A percentile compares a stretch with the other conserved stretches of the same genome.
Conservation (phyloP, 2,329 filamentous ascomycete species). For the Exserohilum rostratum region DNA sequence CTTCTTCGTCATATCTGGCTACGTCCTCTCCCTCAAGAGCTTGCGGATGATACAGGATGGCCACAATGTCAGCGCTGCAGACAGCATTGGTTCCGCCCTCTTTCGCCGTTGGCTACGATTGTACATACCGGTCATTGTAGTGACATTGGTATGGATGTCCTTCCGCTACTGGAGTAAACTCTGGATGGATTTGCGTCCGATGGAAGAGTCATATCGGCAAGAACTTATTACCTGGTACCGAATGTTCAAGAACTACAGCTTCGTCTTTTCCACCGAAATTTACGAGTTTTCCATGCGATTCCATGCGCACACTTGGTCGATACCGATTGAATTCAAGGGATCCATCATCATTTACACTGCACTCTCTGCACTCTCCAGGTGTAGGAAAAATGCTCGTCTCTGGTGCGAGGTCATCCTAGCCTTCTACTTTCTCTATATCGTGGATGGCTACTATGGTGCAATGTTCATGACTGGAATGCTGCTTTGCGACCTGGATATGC, state of each 20-base stretch:
- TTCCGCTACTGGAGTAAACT: slow-evolving; percentile 55
- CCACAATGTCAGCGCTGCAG: slow-evolving; percentile 48
- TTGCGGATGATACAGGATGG: slow-evolving; percentile 52
- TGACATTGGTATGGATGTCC: slow-evolving; percentile 61
- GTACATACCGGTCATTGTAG: slow-evolving; percentile 59
- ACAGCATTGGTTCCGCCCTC: slow-evolving; percentile 56
- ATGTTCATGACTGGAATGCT: slow-evolving; percentile 46
- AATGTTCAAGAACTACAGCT: slow-evolving; percentile 69
- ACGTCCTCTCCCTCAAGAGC: slow-evolving; percentile 58
- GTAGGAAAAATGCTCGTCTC: slow-evolving; percentile 61
- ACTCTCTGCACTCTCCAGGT: slow-evolving; percentile 63
- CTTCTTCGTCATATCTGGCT: slow-evolving; percentile 61
- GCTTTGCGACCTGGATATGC: slow-evolving; percentile 46
- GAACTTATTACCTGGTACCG: slow-evolving; percentile 39
- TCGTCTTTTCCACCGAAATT: slow-evolving; percentile 65
- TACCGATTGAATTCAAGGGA: slow-evolving; percentile 55
- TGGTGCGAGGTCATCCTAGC: slow-evolving; percentile 60
- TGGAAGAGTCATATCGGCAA: slow-evolving; percentile 54
- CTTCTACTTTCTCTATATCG: slow-evolving; percentile 71
- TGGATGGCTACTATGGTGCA: slow-evolving; percentile 66
- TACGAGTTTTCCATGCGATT: slow-evolving; percentile 60
- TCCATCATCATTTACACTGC: slow-evolving; percentile 68
- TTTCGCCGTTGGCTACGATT: slow-evolving; percentile 60
- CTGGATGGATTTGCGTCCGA: slow-evolving; percentile 52
- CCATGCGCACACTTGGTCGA: slow-evolving; percentile 47